These are phyloP conservation scores for Microcos paniculata DNA, from an alignment of 345 rosid species.

Conservation along the genomic window DNA sequence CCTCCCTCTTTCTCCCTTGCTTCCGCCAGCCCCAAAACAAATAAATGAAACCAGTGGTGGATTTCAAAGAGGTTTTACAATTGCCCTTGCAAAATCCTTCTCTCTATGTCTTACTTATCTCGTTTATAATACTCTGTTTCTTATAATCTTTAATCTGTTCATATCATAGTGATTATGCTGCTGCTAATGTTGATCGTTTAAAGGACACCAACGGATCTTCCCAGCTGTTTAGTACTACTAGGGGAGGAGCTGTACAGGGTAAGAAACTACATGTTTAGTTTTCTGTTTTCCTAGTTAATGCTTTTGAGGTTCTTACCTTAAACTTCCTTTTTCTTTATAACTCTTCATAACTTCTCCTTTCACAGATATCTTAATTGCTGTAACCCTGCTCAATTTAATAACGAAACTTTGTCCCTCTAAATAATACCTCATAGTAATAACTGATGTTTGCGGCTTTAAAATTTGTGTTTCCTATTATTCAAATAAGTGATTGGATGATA, in stretches of 20 bases:
- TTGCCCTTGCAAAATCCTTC: neutral
- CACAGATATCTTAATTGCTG: constrained; percentile 4
- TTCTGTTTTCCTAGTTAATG: no score
- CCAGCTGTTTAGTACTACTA: constrained; percentile 17
- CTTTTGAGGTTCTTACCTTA: no score
- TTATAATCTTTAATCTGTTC: constrained; percentile 5
- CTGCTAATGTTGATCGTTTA: constrained; percentile 1
- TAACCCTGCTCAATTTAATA: neutral
- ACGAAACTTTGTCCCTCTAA: neutral
- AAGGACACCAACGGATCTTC: constrained; percentile 13
- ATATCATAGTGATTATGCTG: constrained; percentile 25
- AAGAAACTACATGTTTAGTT: neutral
- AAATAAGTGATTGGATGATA: constrained; percentile 1
- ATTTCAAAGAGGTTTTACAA: neutral
- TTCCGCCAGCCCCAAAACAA: no score
- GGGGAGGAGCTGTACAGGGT: constrained; percentile 28
- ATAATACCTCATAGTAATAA: neutral
- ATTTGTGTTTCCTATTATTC: neutral
- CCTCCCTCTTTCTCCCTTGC: no score
- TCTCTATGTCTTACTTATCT: neutral
- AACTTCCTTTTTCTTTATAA: neutral
- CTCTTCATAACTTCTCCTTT: neutral
- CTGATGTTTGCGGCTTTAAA: neutral
- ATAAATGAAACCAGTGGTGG: neutral
- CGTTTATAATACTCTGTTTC: neutral